Evolutionary conservation across 2,329 filamentous ascomycete genomes (phyloP).

Genomic region (Penicillium sclerotigenum): DNA sequence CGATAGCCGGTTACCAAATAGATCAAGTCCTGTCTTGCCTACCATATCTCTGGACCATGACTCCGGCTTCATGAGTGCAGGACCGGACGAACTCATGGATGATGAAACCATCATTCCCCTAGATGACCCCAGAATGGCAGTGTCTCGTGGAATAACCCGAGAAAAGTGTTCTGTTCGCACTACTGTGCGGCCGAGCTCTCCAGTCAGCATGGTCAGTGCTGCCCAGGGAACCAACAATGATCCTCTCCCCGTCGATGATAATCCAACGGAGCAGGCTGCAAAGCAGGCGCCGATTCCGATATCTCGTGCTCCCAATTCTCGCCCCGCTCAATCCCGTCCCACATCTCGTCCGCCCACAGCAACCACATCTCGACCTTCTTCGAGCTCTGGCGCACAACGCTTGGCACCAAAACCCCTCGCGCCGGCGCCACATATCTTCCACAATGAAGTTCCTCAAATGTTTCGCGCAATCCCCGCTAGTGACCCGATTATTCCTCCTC

Average conservation of each 20-base stretch:
- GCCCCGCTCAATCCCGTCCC: neutral
- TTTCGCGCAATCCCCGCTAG: constrained; percentile 46
- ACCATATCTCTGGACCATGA: constrained; percentile 58
- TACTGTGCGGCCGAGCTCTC: constrained; percentile 28
- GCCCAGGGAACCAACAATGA: constrained; percentile 21
- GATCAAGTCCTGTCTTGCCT: constrained; percentile 76
- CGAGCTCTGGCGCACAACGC: constrained; percentile 34
- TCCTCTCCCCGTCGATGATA: constrained; percentile 19
- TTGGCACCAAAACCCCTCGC: constrained; percentile 37
- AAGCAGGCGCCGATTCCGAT: constrained; percentile 23
- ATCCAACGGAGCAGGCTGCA: constrained; percentile 14
- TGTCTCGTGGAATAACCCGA: constrained; percentile 17
- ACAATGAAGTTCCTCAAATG: constrained; percentile 33
- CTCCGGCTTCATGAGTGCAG: constrained; percentile 83
- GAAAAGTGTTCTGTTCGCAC: constrained; percentile 24
- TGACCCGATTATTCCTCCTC: constrained; percentile 45
- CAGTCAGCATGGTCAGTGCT: constrained; percentile 21
- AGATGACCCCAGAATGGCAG: constrained; percentile 23
- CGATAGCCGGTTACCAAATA: constrained; percentile 59
- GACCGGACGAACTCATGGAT: constrained; percentile 65
- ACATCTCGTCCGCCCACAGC: neutral
- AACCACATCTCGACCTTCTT: constrained; percentile 37
- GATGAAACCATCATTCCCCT: constrained; percentile 47
- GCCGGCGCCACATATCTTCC: constrained; percentile 38
- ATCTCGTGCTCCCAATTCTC: constrained; percentile 27